Conservation (phyloP, 768 basidiomycete genomes). For the Paxillus involutus region DNA sequence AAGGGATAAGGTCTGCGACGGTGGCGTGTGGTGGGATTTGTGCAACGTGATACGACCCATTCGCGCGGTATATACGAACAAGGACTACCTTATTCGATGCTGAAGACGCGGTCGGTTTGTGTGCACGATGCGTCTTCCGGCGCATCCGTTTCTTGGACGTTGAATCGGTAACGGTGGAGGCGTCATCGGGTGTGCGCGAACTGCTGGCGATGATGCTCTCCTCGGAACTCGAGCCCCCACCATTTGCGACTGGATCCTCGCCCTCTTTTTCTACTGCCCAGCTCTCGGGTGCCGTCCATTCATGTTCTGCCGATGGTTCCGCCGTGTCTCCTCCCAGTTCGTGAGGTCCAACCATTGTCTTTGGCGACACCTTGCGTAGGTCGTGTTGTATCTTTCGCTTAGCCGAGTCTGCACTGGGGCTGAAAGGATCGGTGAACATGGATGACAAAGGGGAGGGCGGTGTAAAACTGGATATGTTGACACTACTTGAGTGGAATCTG, state of each 20-base stretch:
- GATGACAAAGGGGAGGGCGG: constrained; percentile 37
- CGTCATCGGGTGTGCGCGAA: constrained; percentile 16
- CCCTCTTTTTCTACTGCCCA: constrained; percentile 67
- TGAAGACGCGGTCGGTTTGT: constrained; percentile 13
- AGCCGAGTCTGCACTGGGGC: constrained; percentile 13
- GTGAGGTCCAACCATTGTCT: constrained; percentile 28
- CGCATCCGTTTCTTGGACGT: constrained; percentile 20
- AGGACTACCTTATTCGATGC: constrained; percentile 37
- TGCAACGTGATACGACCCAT: constrained; percentile 71
- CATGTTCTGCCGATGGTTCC: constrained; percentile 25
- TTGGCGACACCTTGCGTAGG: constrained; percentile 52
- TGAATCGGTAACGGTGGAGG: constrained; percentile 11
- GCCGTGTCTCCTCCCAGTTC: constrained; percentile 6
- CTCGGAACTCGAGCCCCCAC: constrained; percentile 43
- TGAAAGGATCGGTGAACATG: constrained; percentile 40
- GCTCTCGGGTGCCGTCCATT: constrained; percentile 74
- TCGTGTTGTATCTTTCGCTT: constrained; percentile 26
- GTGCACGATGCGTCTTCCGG: constrained; percentile 23
- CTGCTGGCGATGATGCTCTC: constrained; percentile 19
- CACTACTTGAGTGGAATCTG: constrained; percentile 29
- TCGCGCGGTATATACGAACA: constrained; percentile 77
- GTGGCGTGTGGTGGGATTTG: constrained; percentile 62
- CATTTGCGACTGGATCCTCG: constrained; percentile 34
- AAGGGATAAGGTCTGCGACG: constrained; percentile 62
- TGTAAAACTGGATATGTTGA: constrained; percentile 37